Evolutionary conservation across 2,329 filamentous ascomycete species (phyloP).

Genomic region (Colletotrichum simmondsii): DNA sequence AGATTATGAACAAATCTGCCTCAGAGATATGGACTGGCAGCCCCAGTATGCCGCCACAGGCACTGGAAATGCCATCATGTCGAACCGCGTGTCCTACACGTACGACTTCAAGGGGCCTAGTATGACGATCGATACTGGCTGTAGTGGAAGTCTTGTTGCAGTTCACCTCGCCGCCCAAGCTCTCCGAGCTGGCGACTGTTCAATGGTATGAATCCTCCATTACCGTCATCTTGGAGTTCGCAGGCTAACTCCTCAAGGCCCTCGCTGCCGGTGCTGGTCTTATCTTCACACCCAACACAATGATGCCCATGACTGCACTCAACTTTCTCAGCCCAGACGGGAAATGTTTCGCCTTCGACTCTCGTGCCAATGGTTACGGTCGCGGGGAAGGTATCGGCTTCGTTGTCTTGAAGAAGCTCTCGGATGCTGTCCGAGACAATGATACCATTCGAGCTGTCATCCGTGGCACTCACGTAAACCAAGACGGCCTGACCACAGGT

Average conservation of each 20-base stretch:
- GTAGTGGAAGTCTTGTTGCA: slow-evolving; percentile 65
- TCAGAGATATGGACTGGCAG: slow-evolving; percentile 60
- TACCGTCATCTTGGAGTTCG: background rate
- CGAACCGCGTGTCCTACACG: slow-evolving; percentile 66
- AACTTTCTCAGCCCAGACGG: slow-evolving; percentile 64
- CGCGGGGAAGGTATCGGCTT: slow-evolving; percentile 71
- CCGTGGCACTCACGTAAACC: slow-evolving; percentile 63
- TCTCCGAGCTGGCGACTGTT: slow-evolving; percentile 56
- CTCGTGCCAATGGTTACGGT: slow-evolving; percentile 71
- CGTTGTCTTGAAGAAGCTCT: slow-evolving; percentile 69
- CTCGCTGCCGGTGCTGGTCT: slow-evolving; percentile 63
- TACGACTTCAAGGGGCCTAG: slow-evolving; percentile 67
- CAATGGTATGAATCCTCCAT: slow-evolving; percentile 43
- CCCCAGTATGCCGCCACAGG: slow-evolving; percentile 65
- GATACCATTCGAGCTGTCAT: slow-evolving; percentile 68
- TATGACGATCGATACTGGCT: slow-evolving; percentile 69
- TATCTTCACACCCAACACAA: slow-evolving; percentile 65
- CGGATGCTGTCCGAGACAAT: slow-evolving; percentile 67
- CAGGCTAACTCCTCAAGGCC: slow-evolving; percentile 45
- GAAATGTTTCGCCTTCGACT: slow-evolving; percentile 65
- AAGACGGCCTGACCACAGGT: slow-evolving; percentile 68
- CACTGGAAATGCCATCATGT: slow-evolving; percentile 62
- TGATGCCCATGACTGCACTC: slow-evolving; percentile 66
- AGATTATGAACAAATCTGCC: slow-evolving; percentile 63
- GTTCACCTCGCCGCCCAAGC: slow-evolving; percentile 64